Evolutionary conservation across 2,329 filamentous ascomycete species (phyloP).

Genomic region (Albifimbria verrucaria): DNA sequence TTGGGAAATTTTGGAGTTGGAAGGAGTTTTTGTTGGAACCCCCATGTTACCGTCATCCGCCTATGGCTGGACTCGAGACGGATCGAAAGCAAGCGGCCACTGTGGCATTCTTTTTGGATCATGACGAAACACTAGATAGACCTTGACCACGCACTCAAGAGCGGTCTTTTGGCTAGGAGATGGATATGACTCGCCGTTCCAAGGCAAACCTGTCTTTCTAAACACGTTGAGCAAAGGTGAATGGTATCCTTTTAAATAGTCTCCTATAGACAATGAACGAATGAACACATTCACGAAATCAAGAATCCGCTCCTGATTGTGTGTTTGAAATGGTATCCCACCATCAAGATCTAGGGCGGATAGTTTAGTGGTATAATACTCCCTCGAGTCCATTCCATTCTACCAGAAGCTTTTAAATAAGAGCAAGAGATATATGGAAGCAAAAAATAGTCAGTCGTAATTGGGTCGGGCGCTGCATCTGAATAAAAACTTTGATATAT

Average conservation of each 20-base stretch:
- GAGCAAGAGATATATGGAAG: background rate
- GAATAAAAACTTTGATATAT: too few species aligned
- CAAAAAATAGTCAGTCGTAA: background rate
- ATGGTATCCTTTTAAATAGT: background rate
- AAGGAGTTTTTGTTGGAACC: background rate
- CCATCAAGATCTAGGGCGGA: too few species aligned
- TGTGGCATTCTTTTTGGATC: background rate
- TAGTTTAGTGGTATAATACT: background rate
- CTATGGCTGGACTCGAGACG: background rate
- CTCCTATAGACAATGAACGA: background rate
- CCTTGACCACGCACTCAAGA: too few species aligned
- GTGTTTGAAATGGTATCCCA: too few species aligned
- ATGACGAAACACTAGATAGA: background rate
- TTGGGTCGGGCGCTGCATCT: background rate
- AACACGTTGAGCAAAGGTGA: too few species aligned
- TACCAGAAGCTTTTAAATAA: background rate
- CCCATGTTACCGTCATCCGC: background rate
- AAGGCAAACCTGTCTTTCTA: too few species aligned
- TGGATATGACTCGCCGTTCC: too few species aligned
- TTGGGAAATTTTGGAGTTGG: background rate
- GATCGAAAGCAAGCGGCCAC: background rate
- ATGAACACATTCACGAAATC: background rate
- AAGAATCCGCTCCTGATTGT: too few species aligned
- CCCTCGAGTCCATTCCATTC: background rate
- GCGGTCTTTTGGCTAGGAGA: too few species aligned